A percentile compares a stretch with the other conserved stretches of the same genome.
These are phyloP conservation scores for Tephrocybe sp. DNA, from an alignment of 768 basidiomycete genomes.

Conservation along the genomic window DNA sequence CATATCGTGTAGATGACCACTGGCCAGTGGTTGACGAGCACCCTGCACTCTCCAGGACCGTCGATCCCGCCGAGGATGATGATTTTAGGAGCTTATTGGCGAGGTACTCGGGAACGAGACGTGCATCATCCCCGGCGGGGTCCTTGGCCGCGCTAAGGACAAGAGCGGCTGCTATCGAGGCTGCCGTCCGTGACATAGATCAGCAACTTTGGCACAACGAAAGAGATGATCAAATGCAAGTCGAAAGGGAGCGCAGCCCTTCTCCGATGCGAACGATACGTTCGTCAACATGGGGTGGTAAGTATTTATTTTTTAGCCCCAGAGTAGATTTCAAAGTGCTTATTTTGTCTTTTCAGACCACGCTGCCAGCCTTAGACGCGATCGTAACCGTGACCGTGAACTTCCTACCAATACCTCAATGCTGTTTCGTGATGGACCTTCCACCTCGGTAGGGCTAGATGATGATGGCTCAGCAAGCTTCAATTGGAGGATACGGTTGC, in stretches of 20 bases:
- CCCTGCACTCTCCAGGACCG: not conserved
- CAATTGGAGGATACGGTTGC: not conserved
- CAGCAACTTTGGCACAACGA: not conserved
- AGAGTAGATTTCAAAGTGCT: not conserved
- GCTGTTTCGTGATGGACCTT: constrained; percentile 9
- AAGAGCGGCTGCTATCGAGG: not conserved
- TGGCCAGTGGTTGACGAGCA: not conserved
- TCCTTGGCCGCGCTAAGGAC: not conserved
- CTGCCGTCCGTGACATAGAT: constrained; percentile 1
- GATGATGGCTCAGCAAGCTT: not conserved
- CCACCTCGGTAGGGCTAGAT: not conserved
- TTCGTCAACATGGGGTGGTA: constrained; percentile 1
- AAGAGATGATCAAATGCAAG: not conserved
- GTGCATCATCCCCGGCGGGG: not conserved
- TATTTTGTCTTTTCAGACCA: not conserved
- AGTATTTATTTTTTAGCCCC: not conserved
- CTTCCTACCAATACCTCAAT: constrained; percentile 10
- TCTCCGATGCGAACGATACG: not conserved
- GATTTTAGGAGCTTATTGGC: not conserved
- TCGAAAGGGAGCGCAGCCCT: not conserved
- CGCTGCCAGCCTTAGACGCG: not conserved
- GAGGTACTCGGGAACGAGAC: not conserved
- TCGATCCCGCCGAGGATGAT: not conserved
- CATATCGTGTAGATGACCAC: not conserved
- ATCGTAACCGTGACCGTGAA: not conserved